Conservation (phyloP, 1,139 yeast genomes). For the Kurtzmaniella quercitrusa region DNA sequence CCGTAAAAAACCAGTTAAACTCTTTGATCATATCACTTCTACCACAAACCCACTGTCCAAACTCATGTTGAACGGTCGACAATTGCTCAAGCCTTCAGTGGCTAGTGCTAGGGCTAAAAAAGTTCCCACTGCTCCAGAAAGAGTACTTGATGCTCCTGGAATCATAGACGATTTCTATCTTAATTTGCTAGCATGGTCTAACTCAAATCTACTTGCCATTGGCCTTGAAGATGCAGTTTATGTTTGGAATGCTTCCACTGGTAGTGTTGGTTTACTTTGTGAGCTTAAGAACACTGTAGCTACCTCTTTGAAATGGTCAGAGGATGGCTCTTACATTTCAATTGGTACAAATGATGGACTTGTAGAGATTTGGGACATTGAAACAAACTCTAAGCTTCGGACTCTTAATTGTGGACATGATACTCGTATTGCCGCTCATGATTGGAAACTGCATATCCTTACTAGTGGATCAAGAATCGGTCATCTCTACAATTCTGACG, state of each 20-base stretch:
- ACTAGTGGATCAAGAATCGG: conserved; percentile 87
- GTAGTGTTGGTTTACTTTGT: conserved; percentile 69
- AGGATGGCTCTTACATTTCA: conserved; percentile 83
- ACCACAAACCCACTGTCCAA: conserved; percentile 23
- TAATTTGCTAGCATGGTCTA: conserved; percentile 86
- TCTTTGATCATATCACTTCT: conserved; percentile 23
- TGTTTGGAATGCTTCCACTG: conserved; percentile 89
- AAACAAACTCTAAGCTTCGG: conserved; percentile 66
- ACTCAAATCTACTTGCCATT: conserved; percentile 77
- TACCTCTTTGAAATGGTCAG: conserved; percentile 85
- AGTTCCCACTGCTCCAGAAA: conserved; percentile 84
- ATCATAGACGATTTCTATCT: conserved; percentile 88
- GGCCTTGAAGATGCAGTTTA: conserved; percentile 84
- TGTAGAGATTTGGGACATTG: conserved; percentile 93
- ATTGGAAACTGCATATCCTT: conserved; percentile 80
- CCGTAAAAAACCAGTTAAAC: conserved; percentile 51
- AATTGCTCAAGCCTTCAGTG: conserved; percentile 35
- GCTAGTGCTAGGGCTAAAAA: conserved; percentile 60
- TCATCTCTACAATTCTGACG: conserved; percentile 83
- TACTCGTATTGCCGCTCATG: conserved; percentile 75
- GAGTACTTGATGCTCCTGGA: conserved; percentile 96
- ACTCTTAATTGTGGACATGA: conserved; percentile 64
- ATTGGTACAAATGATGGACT: conserved; percentile 84
- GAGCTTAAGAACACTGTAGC: conserved; percentile 53
- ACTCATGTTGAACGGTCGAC: conserved; percentile 10